Base-by-base conservation (phyloP, 1,284 basidiomycete genomes). In the Coniferiporia weirii region DNA sequence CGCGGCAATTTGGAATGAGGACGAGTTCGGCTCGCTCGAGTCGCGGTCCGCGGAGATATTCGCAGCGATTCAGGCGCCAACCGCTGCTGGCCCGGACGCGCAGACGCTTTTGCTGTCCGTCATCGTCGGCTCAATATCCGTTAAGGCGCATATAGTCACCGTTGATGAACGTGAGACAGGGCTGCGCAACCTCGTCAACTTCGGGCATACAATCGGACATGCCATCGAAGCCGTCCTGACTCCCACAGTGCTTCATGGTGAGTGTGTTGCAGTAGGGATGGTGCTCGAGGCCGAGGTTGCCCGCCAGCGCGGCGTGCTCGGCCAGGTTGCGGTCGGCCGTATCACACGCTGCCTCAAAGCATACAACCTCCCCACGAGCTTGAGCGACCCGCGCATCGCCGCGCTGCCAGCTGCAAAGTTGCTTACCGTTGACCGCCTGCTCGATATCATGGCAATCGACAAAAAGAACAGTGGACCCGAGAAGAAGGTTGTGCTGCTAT, bases 131-230 rank as follows among this genome's bases (percentile, higher is more conserved):
- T 95, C 92, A 17, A 93, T 93, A 73, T 85, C 84, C 59, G 94
- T 96, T 63, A 97, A 98, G 74, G 85, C 95, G 0, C 90, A 95
- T 73, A 97, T 98, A 67, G 95, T 98, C 64, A 95, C 94, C 36
- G 83, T 93, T 66, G 95, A 98, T 75, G 93, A 95, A 73, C 91
- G 89, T 68, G 95, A 98, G 75, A 94, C 94, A 0, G 92, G 95
- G 45, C 81, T 98, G 44, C 90, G 95, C 63, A 97, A 97, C 76
- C 86, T 98, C 52, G 95, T 98, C 76, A 98, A 98, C 75, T 98
- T 97, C 69, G 95, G 95, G 1, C 95, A 98, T 73, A 93, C 90
- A 40, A 95, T 98, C 67, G 95, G 95, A 0, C 95, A 98, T 75
- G 95, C 95, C 13, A 94, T 97, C 68, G 95, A 98, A 74, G 95